phyloP scores from a whole-genome alignment of 2,329 filamentous ascomycete genomes.

The Rasamsonia emersonii region DNA sequence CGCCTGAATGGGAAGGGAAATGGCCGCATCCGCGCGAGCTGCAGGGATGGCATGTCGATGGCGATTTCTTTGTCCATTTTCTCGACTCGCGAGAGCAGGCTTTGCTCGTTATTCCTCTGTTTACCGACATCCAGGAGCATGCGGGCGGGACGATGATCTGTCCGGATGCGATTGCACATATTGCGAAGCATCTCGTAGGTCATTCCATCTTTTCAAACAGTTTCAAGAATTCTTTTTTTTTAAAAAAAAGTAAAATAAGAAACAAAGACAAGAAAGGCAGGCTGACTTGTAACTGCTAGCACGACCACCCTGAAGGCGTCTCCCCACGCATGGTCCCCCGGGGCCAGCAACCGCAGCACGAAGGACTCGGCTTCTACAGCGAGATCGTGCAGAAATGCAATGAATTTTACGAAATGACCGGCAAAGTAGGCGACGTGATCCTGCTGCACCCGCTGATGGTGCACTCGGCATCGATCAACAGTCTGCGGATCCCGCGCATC shows the following conservation, averaged over 20 bases:
- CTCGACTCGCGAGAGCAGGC: constrained; percentile 63
- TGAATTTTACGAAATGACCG: constrained; percentile 45
- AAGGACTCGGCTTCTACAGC: constrained; percentile 29
- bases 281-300: constrained; percentile 14
- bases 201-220: neutral
- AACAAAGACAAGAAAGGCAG: too few relatives aligned
- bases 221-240: neutral
- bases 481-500: constrained; percentile 38
- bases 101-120: constrained; percentile 59
- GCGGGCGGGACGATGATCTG: constrained; percentile 60
- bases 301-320: constrained; percentile 56
- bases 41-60: constrained; percentile 59
- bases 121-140: constrained; percentile 51
- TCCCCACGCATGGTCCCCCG: constrained; percentile 57
- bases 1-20: constrained; percentile 42
- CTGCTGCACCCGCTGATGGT: constrained; percentile 49
- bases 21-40: constrained; percentile 46
- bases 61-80: constrained; percentile 65
- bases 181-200: constrained; percentile 47
- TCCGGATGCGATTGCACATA: constrained; percentile 47
- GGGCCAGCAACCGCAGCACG: constrained; percentile 25
- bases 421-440: constrained; percentile 45
- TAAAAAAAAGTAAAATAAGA: neutral
- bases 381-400: constrained; percentile 29
- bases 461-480: constrained; percentile 45